Evolutionary conservation across 306 rosid genomes (phyloP), one percentile per base, ranked within the genome.

Genomic region (Medicago ruthenica): DNA sequence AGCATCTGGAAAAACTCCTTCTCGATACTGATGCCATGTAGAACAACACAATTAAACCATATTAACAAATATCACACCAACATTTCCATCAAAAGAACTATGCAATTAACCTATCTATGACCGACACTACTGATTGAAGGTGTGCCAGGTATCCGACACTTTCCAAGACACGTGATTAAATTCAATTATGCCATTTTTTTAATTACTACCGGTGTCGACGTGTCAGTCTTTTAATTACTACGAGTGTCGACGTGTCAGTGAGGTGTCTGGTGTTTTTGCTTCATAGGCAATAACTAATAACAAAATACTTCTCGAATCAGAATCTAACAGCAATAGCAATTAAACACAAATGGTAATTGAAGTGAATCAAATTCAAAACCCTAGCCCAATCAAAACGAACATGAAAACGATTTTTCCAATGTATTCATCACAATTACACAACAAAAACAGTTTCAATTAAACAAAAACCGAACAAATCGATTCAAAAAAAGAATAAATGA

Each of bases 1-100:
- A 75, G 83, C 82, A 71, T 80, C 81, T 83, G 74, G 71, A 80
- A 60, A 60, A 81, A 79, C 84, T 76, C 76, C 85, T 80, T 78
- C 85, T 78, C 86, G 82, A 55, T 34, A 76, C 86, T 81, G 86
- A 71, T 70, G 87, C 67, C 70, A 92, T 77, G 82, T 80, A 87
- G 85, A 86, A 6, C 82, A 75, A 84, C 75, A 72, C 69, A 84
- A 64, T 70, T 74, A 85, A 83, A 86, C 79, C 80, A 54, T 81
- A 77, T 83, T 68, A 88, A 77, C 74, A 80, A 73, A 80, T 14
- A 73, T 62, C 17, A 51, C 81, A 79, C 42, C 54, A 69, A 79
- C 57, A 76, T 53, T 82, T 59, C 45, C 41, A 68, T 5, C 22
- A 70, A 50, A 31, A 61, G 59, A 7, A 68, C 41, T 20, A 8